Conservation (phyloP, 495 filamentous ascomycete genomes). For the Penicillium argentinense region DNA sequence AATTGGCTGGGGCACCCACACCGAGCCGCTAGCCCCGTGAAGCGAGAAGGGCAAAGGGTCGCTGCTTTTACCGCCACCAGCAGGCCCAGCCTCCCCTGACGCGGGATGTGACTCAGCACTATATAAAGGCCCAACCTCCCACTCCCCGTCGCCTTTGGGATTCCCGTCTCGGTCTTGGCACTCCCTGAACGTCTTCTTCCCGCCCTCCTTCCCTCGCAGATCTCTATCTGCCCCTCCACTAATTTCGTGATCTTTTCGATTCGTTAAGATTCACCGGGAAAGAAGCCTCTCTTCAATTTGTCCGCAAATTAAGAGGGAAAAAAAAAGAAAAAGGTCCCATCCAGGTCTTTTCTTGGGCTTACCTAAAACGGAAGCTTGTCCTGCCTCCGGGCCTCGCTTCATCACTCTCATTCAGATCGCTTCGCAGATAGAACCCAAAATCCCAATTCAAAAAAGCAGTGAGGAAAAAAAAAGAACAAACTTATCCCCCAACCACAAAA, state of each 20-base stretch:
- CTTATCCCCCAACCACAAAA: slow-evolving; percentile 7
- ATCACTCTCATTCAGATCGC: slow-evolving; percentile 31
- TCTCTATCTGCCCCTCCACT: slow-evolving; percentile 22
- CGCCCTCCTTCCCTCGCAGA: slow-evolving; percentile 20
- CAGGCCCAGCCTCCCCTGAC: slow-evolving; percentile 44
- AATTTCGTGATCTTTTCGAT: slow-evolving; percentile 20
- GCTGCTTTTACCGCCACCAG: slow-evolving; percentile 48
- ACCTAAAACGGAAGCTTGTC: slow-evolving; percentile 34
- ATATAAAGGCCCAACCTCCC: slow-evolving; percentile 52
- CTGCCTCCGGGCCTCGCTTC: slow-evolving; percentile 16
- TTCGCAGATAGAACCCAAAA: slow-evolving; percentile 37
- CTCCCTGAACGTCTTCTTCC: slow-evolving; percentile 36
- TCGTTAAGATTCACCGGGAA: slow-evolving; percentile 14
- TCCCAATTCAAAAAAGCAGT: slow-evolving; percentile 29
- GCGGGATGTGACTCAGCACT: slow-evolving; percentile 41
- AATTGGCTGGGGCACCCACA: slow-evolving; percentile 15
- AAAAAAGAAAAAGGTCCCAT: neutral
- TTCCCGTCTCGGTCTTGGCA: slow-evolving; percentile 51
- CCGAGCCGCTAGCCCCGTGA: slow-evolving; percentile 38
- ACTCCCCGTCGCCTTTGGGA: slow-evolving; percentile 30
- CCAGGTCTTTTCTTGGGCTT: slow-evolving; percentile 10
- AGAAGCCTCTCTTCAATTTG: slow-evolving; percentile 11
- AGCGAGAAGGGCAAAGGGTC: slow-evolving; percentile 17
- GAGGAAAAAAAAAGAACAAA: slow-evolving; percentile 17
- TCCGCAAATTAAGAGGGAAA: neutral